A percentile compares a stretch with the other conserved stretches of the same genome.
Conservation (phyloP, 805 yeast genomes). For the Cyberlindnera euphorbiae region DNA sequence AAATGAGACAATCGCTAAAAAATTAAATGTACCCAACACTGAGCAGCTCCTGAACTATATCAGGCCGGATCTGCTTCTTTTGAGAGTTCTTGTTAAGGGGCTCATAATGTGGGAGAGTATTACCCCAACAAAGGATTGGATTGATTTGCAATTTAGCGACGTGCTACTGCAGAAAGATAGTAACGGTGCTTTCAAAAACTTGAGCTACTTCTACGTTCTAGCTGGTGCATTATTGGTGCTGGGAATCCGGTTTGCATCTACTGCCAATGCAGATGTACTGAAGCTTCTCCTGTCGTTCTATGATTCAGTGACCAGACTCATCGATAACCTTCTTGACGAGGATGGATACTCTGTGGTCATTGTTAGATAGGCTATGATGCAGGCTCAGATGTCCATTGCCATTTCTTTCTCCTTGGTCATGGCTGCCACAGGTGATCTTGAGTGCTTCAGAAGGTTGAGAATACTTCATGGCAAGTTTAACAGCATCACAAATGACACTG, state of each 20-base stretch:
- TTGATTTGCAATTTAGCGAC: conserved; percentile 45
- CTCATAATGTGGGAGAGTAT: conserved; percentile 24
- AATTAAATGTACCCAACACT: conserved; percentile 55
- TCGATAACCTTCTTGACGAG: conserved; percentile 19
- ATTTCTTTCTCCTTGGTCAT: conserved; percentile 67
- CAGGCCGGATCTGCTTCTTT: conserved; percentile 71
- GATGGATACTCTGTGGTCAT: conserved; percentile 52
- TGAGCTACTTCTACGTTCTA: conserved; percentile 57
- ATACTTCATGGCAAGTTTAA: conserved; percentile 49
- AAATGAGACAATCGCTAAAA: conserved; percentile 53
- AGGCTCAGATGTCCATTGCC: conserved; percentile 53
- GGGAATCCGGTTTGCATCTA: conserved; percentile 74
- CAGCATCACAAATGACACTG: conserved; percentile 20
- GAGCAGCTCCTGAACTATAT: conserved; percentile 55
- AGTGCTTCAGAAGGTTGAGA: conserved; percentile 67
- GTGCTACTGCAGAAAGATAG: conserved; percentile 32
- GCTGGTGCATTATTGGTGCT: conserved; percentile 75
- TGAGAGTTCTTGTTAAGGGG: conserved; percentile 48
- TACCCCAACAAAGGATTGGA: conserved; percentile 17
- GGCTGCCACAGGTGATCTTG: conserved; percentile 91
- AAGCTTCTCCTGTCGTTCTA: conserved; percentile 46
- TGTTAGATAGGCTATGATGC: conserved; percentile 48
- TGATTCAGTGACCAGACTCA: conserved; percentile 14
- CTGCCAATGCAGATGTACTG: conserved; percentile 50
- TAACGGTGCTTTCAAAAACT: conserved; percentile 30